These are phyloP conservation scores for Amaranthus hypochondriacus DNA, from an alignment of 148 eudicot species.

Conservation along the genomic window DNA sequence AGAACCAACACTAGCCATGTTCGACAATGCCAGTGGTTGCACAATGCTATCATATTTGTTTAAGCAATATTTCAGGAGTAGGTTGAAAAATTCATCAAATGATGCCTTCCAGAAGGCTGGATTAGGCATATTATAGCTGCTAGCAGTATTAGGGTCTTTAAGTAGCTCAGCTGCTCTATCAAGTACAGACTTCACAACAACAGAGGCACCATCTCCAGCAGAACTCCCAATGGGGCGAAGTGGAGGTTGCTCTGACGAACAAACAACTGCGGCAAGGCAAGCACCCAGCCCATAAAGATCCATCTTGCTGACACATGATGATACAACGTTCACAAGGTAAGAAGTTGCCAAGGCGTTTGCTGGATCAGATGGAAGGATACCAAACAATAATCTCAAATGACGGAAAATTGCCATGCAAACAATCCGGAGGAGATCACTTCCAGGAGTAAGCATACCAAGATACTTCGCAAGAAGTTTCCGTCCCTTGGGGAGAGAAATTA, in stretches of 20 bases:
- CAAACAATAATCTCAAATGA: constrained; percentile 84
- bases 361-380: constrained; percentile 46
- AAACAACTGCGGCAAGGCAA: constrained; percentile 95
- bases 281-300: constrained; percentile 85
- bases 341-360: constrained; percentile 37
- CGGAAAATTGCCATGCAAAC: constrained; percentile 93
- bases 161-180: constrained; percentile 76
- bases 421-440: constrained; percentile 62
- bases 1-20: constrained; percentile 35
- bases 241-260: constrained; percentile 82
- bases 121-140: constrained; percentile 41
- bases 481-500: constrained; percentile 82
- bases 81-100: constrained; percentile 77
- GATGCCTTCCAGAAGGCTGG: constrained; percentile 86
- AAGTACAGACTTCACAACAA: constrained; percentile 59
- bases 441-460: constrained; percentile 60
- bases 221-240: constrained; percentile 80
- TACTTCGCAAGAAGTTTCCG: constrained; percentile 67
- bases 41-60: constrained; percentile 68
- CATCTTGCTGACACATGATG: constrained; percentile 52
- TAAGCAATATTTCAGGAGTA: constrained; percentile 76
- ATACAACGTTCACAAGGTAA: constrained; percentile 45
- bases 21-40: constrained; percentile 42
- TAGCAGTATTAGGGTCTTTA: constrained; percentile 42
- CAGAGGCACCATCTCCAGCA: constrained; percentile 82